Base-by-base conservation (phyloP, 768 basidiomycete genomes). In the Amanita molliuscula region DNA sequence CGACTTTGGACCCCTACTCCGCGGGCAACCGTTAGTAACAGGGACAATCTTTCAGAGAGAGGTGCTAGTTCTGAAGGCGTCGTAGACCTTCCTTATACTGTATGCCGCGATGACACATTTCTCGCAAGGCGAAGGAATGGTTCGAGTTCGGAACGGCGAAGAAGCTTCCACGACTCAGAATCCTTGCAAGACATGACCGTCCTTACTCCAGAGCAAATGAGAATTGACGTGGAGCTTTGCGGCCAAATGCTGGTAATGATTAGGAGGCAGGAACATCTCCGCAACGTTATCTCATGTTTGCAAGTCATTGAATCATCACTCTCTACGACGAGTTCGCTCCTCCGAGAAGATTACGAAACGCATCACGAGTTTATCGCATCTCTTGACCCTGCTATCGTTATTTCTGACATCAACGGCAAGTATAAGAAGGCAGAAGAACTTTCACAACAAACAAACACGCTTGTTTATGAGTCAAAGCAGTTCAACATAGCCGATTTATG, bases 221-320 rank as follows among this genome's bases (percentile, higher is more conserved):
- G 73, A 44, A 78, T 86, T 36, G 88, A 90, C 57, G 88, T 88
- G 33, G 85, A 84, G 57, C 70, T 90, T 13, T 82, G 82, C 58
- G 84, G 83, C 3, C 82, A 89, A 59, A 61, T 85, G 42, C 68
- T 90, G 18, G 74, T 83, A 55, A 78, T 88, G 78, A 68, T 67
- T 29, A 68, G 87, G 37, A 73, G 87, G 57, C 81, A 82, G 59
- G 68, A 71, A 51, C 86, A 89, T 61, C 67, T 90, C 31, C 69
- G 67, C 48, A 82, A 84, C 58, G 78, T 87, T 26, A 59, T 81
- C 10, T 67, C 72, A 15, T 81, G 78, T 56, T 69, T 87, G 29
- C 68, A 77, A 59, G 84, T 76, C 57, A 67, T 88, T 52, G 77
- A 79, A 10, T 60, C 59, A 20, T 68, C 70, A 0, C 74, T 89